A percentile compares a stretch with the other conserved stretches of the same genome.
These are phyloP conservation scores for Pseudogymnoascus sp. DNA, from an alignment of 2,329 filamentous ascomycete species.

Conservation along the genomic window DNA sequence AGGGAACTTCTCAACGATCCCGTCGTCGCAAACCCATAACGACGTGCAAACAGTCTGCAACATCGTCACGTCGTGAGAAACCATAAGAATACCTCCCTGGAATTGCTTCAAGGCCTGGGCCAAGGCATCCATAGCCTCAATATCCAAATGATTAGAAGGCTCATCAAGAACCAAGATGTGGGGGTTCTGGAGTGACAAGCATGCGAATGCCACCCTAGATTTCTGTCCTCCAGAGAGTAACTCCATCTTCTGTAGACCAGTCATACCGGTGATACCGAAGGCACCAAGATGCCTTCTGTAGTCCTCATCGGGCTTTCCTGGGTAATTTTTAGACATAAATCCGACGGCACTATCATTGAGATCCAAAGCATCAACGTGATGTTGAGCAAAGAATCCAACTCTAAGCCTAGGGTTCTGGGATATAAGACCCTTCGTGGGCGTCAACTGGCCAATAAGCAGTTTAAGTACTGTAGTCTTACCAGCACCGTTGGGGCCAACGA, in stretches of 20 bases:
- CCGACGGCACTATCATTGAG: constrained; percentile 80
- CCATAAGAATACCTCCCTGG: constrained; percentile 94
- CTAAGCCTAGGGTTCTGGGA: constrained; percentile 81
- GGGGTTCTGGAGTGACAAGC: constrained; percentile 82
- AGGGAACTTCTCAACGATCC: constrained; percentile 90
- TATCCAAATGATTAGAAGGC: constrained; percentile 96
- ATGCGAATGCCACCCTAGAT: constrained; percentile 97
- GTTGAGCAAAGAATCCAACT: constrained; percentile 95
- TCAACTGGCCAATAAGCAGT: constrained; percentile 81
- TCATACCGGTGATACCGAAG: constrained; percentile 85
- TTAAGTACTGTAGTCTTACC: constrained; percentile 99
- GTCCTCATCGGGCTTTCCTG: constrained; percentile 88
- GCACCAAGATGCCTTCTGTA: constrained; percentile 92
- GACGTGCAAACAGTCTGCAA: constrained; percentile 90
- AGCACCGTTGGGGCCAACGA: constrained; percentile 97
- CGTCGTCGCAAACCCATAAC: constrained; percentile 92
- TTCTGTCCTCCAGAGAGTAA: constrained; percentile 95
- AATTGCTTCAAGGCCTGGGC: constrained; percentile 77
- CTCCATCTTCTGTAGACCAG: constrained; percentile 91
- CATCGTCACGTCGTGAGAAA: constrained; percentile 99
- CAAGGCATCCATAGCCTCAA: constrained; percentile 97
- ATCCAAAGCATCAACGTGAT: constrained; percentile 94
- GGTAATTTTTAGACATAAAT: constrained; percentile 92
- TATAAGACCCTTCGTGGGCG: constrained; percentile 70
- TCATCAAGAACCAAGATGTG: constrained; percentile 98